Percentiles rank a stretch among this genome's conserved stretches.
phyloP scores from a whole-genome alignment of 208 protist genomes.

The Acanthamoeba culbertsoni region DNA sequence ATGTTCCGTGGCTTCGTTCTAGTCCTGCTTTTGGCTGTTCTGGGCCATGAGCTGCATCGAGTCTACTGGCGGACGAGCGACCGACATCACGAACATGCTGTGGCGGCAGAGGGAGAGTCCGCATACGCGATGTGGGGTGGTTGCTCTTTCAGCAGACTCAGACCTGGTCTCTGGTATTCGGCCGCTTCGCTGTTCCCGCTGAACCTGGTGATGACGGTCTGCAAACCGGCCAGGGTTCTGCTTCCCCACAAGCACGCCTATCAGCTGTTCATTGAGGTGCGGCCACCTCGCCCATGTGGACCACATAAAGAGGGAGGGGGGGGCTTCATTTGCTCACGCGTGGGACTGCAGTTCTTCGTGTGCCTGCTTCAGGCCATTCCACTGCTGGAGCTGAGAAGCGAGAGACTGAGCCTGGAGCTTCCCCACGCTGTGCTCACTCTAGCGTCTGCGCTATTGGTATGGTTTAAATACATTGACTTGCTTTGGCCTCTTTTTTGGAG shows the following conservation, averaged over 20 bases:
- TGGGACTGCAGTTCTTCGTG: conserved; percentile 24
- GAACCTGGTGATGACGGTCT: neutral
- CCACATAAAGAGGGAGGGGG: too few relatives aligned
- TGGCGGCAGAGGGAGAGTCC: too few relatives aligned
- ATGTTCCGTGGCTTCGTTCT: neutral
- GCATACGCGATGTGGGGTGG: too few relatives aligned
- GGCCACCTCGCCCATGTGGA: too few relatives aligned
- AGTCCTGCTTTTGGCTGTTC: neutral
- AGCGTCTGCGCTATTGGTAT: neutral
- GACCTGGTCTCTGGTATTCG: neutral
- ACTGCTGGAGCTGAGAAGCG: neutral
- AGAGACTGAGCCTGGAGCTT: neutral
- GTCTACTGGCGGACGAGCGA: too few relatives aligned
- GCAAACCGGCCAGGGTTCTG: neutral
- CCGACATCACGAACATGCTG: too few relatives aligned
- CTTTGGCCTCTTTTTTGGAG: neutral
- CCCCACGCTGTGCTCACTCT: neutral
- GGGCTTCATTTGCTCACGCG: too few relatives aligned
- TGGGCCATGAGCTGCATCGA: neutral
- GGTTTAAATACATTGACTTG: neutral
- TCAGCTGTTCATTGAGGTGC: neutral
- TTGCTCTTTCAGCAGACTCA: too few relatives aligned
- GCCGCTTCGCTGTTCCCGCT: neutral
- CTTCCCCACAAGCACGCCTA: neutral
- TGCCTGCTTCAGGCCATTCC: neutral